Evolutionary conservation across 176 grass and related monocot genomes (phyloP), one percentile per base, ranked within the genome.

Genomic region (Aegilops longissima): DNA sequence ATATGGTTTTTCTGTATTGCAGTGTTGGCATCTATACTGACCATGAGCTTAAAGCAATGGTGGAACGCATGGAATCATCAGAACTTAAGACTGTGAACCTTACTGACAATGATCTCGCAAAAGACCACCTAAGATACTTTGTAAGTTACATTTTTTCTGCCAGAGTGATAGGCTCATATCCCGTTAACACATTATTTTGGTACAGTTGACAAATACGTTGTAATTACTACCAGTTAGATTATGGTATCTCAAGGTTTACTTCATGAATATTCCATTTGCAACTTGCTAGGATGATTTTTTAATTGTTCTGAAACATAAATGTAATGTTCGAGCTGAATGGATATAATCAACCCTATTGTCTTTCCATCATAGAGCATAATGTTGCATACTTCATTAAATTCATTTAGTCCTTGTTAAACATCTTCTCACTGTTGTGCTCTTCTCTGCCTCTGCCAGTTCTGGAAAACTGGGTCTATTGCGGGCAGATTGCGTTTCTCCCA

Each of bases 21-120:
- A 99, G 97, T 90, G 97, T 99, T 89, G 97, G 97, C 38, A 93
- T 99, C 85, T 92, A 99, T 84, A 96, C 85, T 35, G 97, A 99
- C 12, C 18, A 81, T 12, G 97, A 96, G 72, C 97, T 99, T 85
- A 87, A 30, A 81, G 79, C 74, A 80, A 94, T 96, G 94, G 59
- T 93, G 47, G 70, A 85, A 65, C 88, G 85, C 30, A 92, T 99
- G 92, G 79, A 94, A 91, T 81, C 82, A 56, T 85, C 87, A 9
- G 78, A 96, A 45, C 85, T 99, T 11, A 77, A 90, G 82, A 99
- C 97, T 64, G 87, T 93, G 82, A 90, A 96, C 80, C 97, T 99
- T 85, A 99, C 90, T 84, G 80, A 93, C 30, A 91, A 94, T 82
- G 94, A 99, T 69, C 82, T 99, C 52, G 97, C 87, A 18, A 99